A percentile compares a stretch with the other conserved stretches of the same genome.
phyloP scores from a whole-genome alignment of 345 rosid genomes.

The Passiflora organensis region DNA sequence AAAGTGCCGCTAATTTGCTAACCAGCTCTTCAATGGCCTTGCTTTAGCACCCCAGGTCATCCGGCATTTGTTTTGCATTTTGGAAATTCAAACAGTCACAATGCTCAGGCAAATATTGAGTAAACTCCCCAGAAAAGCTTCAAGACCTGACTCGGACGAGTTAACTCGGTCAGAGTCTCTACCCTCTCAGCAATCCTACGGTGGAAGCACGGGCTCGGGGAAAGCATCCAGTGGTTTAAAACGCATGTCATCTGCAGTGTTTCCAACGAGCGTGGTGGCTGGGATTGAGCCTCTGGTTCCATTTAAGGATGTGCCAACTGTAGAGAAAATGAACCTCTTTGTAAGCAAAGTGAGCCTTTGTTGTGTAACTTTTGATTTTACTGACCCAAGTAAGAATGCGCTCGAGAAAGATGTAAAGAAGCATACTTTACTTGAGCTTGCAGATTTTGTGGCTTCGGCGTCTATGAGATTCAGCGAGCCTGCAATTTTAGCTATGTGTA shows the following conservation, averaged over 20 bases:
- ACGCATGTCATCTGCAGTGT: slow-evolving; percentile 69
- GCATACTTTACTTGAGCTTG: slow-evolving; percentile 67
- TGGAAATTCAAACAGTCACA: slow-evolving; percentile 1
- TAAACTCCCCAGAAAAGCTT: slow-evolving; percentile 63
- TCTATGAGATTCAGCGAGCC: slow-evolving; percentile 68
- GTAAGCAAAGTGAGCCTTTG: slow-evolving; percentile 89
- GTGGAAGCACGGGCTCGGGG: slow-evolving; percentile 27
- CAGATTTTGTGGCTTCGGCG: slow-evolving; percentile 63
- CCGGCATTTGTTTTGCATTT: neutral
- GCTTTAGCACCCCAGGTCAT: slow-evolving; percentile 5
- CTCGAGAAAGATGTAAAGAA: slow-evolving; percentile 76
- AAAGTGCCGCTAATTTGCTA: slow-evolving; percentile 5
- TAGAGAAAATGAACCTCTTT: slow-evolving; percentile 73
- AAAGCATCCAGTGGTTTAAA: slow-evolving; percentile 25
- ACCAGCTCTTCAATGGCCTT: slow-evolving; percentile 10
- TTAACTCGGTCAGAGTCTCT: slow-evolving; percentile 33
- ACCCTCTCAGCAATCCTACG: slow-evolving; percentile 33
- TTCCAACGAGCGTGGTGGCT: slow-evolving; percentile 68
- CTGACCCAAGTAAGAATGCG: slow-evolving; percentile 58
- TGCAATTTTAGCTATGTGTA: slow-evolving; percentile 69
- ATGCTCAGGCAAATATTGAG: slow-evolving; percentile 76
- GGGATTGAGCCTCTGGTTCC: slow-evolving; percentile 84
- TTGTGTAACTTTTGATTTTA: slow-evolving; percentile 78
- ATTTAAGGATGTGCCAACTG: slow-evolving; percentile 61
- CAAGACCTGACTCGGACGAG: slow-evolving; percentile 48